Evolutionary conservation across 495 filamentous ascomycete genomes (phyloP), one percentile per base, ranked within the genome.

Genomic region (Podospora sp.): DNA sequence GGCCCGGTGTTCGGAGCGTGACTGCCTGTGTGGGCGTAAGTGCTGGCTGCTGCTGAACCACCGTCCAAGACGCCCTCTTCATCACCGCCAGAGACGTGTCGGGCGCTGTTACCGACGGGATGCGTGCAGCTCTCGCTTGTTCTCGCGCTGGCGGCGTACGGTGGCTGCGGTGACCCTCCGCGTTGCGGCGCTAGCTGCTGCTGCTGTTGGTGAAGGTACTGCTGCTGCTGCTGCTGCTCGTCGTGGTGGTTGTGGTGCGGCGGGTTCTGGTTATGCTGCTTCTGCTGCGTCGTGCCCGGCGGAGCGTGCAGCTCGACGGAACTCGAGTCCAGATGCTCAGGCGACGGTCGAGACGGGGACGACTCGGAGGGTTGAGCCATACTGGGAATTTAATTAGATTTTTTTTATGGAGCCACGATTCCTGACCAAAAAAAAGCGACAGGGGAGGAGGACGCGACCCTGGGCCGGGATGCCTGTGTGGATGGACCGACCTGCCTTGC

Each of bases 361-460:
- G 71, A 62, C 61, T 72, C 73, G 71, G 74, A 67, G 72, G 72
- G 71, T 77, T 78, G 76, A 75, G 76, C 76, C 76, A 78, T 78
- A 72, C 68, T 78, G 76, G 75, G 73, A 73, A 76, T 78, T 78
- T 78, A 77, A 78, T 78, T 78, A 76, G 75, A 75, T 71, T 74
- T 76, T 63, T 76, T 77, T 77, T 75, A 77, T 77, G 75, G 76
- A 77, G 75, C 73, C 76, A 73, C 72, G 73, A 77, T 77, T 76
- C 73, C 75, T 73, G 68, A 67, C 73, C 63, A 71, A 73, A 75
- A n/a, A 72, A 75, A 70, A 71, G 50, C 60, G 72, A 73, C 73
- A 73, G 76, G 75, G 73, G 56, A 29, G 61, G 50, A 72, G 52
- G 69, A 77, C 73, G 71, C 75, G 76, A 76, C 76, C 73, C 73